phyloP scores from a whole-genome alignment of 495 filamentous ascomycete genomes.

The Sordaria brevicollis region DNA sequence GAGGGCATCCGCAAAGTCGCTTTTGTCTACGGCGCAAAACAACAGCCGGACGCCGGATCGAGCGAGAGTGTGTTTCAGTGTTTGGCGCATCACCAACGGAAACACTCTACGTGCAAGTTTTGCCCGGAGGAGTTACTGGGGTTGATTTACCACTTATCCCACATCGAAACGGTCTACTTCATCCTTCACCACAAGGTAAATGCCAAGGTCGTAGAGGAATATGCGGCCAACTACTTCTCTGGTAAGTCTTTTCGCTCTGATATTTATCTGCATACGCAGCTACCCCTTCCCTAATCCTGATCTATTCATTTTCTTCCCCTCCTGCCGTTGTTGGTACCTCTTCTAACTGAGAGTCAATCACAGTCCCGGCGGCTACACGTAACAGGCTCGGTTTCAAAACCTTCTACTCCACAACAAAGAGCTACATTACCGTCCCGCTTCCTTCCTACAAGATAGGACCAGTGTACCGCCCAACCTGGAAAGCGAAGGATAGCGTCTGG shows the following conservation, averaged over 20 bases:
- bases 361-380: background rate
- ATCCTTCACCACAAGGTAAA: background rate
- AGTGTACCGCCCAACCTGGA: background rate
- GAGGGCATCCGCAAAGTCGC: background rate
- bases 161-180: constrained; percentile 16
- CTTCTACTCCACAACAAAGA: background rate
- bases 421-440: background rate
- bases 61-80: background rate
- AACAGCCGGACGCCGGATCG: background rate
- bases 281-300: too few species aligned
- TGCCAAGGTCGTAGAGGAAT: background rate
- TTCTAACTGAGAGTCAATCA: background rate
- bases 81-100: background rate
- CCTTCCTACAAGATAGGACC: background rate
- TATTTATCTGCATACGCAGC: too few species aligned
- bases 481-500: background rate
- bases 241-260: too few species aligned
- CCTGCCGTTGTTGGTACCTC: too few species aligned
- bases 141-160: constrained; percentile 11
- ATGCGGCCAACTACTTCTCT: background rate
- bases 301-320: background rate
- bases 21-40: background rate
- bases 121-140: constrained; percentile 7
- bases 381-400: background rate
- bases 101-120: background rate